Evolutionary conservation across 768 basidiomycete genomes (phyloP).

Genomic region (Phaeotremella fagi): DNA sequence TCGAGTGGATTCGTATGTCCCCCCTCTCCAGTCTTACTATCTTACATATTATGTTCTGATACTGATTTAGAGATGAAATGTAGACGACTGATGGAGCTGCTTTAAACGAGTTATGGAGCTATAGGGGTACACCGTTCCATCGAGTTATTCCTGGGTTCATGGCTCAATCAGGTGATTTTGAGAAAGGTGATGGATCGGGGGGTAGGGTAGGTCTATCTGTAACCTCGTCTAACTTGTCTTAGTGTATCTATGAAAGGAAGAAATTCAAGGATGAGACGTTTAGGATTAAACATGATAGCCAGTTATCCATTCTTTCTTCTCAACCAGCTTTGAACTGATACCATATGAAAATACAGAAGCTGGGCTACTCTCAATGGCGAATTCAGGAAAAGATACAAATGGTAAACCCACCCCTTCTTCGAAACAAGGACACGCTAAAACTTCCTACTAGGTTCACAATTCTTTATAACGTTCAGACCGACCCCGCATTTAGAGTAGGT

Average conservation of each 20-base stretch:
- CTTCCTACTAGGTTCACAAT: background rate
- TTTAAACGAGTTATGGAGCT: background rate
- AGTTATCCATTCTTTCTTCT: too few relatives aligned
- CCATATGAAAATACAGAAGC: too few relatives aligned
- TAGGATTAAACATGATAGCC: constrained; percentile 3
- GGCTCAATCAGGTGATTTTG: constrained; percentile 3
- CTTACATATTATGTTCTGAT: background rate
- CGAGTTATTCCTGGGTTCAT: constrained; percentile 3
- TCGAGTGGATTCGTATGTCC: background rate
- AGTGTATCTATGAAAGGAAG: constrained; percentile 5
- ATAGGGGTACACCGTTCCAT: background rate
- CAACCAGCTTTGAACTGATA: too few relatives aligned
- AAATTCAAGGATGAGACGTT: constrained; percentile 7
- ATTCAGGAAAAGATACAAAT: constrained; percentile 3
- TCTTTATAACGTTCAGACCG: constrained; percentile 1
- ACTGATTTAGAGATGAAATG: background rate
- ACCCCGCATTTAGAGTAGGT: constrained; percentile 1
- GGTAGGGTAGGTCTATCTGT: background rate
- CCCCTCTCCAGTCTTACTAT: background rate
- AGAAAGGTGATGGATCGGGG: constrained; percentile 4
- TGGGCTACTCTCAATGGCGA: constrained; percentile 5
- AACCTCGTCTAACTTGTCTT: constrained; percentile 25
- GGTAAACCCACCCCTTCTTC: background rate
- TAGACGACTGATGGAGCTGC: background rate
- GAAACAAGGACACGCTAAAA: background rate